Percentiles rank a stretch among this genome's conserved stretches.
Conservation (phyloP, 495 filamentous ascomycete species). For the Xanthoparmelia taractica region DNA sequence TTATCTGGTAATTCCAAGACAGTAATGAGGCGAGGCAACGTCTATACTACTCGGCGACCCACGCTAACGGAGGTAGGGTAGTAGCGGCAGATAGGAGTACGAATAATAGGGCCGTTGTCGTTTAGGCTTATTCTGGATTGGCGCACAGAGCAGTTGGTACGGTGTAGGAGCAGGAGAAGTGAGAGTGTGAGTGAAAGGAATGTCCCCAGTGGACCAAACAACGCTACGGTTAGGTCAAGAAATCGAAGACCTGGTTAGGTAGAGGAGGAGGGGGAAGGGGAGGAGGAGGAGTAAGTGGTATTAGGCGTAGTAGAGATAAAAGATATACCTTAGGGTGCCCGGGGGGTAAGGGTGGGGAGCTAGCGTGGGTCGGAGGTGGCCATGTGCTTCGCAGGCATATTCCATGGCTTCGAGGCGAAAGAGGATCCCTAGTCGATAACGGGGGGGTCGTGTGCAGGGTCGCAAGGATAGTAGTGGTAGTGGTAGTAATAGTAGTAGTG, state of each 20-base stretch:
- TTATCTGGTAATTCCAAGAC: neutral
- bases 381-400: slow-evolving; percentile 23
- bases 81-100: slow-evolving; percentile 17
- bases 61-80: slow-evolving; percentile 18
- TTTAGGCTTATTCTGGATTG: slow-evolving; percentile 19
- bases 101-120: slow-evolving; percentile 9
- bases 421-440: neutral
- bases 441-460: slow-evolving; percentile 12
- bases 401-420: slow-evolving; percentile 15
- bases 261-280: neutral
- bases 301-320: too few species aligned
- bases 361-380: slow-evolving; percentile 16
- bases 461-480: too few species aligned
- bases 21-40: slow-evolving; percentile 11
- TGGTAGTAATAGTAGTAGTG: too few species aligned
- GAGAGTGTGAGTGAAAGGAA: slow-evolving; percentile 7
- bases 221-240: slow-evolving; percentile 13
- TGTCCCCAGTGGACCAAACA: slow-evolving; percentile 19
- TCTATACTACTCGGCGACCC: slow-evolving; percentile 16
- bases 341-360: neutral
- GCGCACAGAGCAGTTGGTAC: slow-evolving; percentile 7
- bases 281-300: slow-evolving; percentile 1
- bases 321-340: neutral
- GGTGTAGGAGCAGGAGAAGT: slow-evolving; percentile 20
- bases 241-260: neutral